A percentile compares a stretch with the other conserved stretches of the same genome.
These are phyloP conservation scores for Metschnikowia noctiluminum DNA, from an alignment of 805 yeast genomes.

Conservation along the genomic window DNA sequence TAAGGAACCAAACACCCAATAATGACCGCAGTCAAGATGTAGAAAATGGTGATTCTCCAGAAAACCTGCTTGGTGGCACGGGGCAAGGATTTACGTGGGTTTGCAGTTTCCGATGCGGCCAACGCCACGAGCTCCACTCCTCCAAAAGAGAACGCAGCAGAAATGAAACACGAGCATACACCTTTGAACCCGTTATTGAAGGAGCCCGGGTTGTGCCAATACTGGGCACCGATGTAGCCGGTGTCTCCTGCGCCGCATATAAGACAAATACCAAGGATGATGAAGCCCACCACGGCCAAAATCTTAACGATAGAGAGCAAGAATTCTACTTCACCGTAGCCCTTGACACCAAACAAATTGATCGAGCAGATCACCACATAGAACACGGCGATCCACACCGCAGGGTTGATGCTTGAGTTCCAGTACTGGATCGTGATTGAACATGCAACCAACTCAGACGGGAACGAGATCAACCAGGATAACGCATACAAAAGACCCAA, in stretches of 20 bases:
- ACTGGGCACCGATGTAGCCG: conserved; percentile 49
- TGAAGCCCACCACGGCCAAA: conserved; percentile 25
- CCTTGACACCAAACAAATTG: conserved; percentile 36
- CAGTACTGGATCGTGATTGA: conserved; percentile 35
- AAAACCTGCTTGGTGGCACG: conserved; percentile 54
- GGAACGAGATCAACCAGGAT: conserved; percentile 33
- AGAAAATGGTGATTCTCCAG: conserved; percentile 52
- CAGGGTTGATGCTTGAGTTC: conserved; percentile 30
- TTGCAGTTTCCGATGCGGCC: conserved; percentile 55
- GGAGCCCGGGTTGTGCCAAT: conserved; percentile 56
- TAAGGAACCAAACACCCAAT: conserved; percentile 56
- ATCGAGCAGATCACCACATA: conserved; percentile 31
- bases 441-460: conserved; percentile 33
- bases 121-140: conserved; percentile 59
- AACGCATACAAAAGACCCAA: conserved; percentile 23
- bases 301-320: conserved; percentile 26
- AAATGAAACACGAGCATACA: conserved; percentile 49
- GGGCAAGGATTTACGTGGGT: conserved; percentile 56
- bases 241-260: conserved; percentile 41
- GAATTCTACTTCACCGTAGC: conserved; percentile 28
- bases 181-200: conserved; percentile 55
- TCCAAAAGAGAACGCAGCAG: conserved; percentile 60
- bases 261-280: conserved; percentile 31
- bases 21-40: conserved; percentile 44
- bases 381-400: conserved; percentile 37